Conservation (phyloP, 139 green algal genomes). For the Tetradesmus obliquus region DNA sequence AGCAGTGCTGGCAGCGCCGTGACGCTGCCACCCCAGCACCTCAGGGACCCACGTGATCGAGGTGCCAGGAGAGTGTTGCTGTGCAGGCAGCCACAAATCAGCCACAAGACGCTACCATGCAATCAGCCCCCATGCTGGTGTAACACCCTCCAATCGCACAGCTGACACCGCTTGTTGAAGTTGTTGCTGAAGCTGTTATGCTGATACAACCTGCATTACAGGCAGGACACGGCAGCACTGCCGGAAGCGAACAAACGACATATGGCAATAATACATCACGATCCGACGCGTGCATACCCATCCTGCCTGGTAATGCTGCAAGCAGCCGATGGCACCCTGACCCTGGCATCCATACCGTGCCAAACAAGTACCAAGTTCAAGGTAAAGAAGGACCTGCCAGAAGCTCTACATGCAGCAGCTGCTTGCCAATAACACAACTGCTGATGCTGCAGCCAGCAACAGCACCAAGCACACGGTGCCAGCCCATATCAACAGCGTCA, state of each 20-base stretch:
- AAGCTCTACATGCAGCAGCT: background rate
- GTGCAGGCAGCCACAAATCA: background rate
- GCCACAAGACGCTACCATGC: background rate
- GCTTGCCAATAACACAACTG: background rate
- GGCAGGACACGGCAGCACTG: background rate
- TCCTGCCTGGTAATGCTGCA: background rate
- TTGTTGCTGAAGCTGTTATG: background rate
- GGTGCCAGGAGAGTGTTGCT: background rate
- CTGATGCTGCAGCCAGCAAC: background rate
- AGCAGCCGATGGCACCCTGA: background rate
- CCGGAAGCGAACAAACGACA: background rate
- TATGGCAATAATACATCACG: background rate
- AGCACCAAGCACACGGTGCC: background rate
- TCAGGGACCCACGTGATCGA: background rate
- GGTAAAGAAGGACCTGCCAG: background rate
- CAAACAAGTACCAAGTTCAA: background rate
- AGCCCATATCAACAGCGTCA: background rate
- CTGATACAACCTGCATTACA: background rate
- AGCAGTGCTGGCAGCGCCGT: background rate
- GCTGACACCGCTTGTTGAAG: background rate
- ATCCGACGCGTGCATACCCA: background rate
- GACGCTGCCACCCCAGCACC: background rate
- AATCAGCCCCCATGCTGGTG: background rate
- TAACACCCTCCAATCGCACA: background rate
- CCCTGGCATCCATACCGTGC: background rate